Conservation (phyloP, 2,329 filamentous ascomycete species). For the Rhinocladiella mackenziei region DNA sequence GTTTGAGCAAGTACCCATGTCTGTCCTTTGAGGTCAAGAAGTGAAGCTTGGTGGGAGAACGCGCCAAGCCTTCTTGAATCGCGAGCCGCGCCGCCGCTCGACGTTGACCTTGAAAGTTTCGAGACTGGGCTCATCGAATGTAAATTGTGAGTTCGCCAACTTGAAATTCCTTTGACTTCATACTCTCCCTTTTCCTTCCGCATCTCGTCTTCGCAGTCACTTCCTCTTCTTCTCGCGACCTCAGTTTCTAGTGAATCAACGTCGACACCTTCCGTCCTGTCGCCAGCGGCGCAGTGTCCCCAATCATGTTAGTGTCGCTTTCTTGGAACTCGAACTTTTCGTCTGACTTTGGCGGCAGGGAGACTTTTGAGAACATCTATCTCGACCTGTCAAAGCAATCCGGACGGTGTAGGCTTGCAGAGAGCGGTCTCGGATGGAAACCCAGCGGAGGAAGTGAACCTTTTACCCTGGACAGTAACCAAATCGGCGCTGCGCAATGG, state of each 20-base stretch:
- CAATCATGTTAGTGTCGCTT: conserved; percentile 14
- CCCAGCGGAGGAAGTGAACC: conserved; percentile 74
- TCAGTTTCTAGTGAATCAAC: not conserved
- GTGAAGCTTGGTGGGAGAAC: not conserved
- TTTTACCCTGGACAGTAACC: conserved; percentile 84
- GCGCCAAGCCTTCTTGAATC: conserved; percentile 1
- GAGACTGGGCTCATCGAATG: no score
- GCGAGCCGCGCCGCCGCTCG: not conserved
- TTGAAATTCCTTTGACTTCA: not conserved
- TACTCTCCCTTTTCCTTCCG: not conserved
- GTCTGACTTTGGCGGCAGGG: conserved; percentile 46
- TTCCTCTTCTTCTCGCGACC: not conserved
- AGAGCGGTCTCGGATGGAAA: conserved; percentile 94
- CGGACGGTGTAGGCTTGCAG: conserved; percentile 91
- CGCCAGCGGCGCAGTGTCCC: conserved; percentile 7
- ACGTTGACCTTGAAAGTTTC: not conserved
- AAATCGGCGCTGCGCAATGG: conserved; percentile 88
- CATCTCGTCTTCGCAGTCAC: not conserved
- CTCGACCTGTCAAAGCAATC: conserved; percentile 89
- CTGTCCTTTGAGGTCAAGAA: no score
- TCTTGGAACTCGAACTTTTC: not conserved
- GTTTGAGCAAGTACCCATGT: no score
- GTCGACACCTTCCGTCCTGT: conserved; percentile 1
- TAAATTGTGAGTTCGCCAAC: no score
- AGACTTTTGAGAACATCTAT: conserved; percentile 97